Base-by-base conservation (phyloP, 1,284 basidiomycete species). In the Trichosporon ovoides region DNA sequence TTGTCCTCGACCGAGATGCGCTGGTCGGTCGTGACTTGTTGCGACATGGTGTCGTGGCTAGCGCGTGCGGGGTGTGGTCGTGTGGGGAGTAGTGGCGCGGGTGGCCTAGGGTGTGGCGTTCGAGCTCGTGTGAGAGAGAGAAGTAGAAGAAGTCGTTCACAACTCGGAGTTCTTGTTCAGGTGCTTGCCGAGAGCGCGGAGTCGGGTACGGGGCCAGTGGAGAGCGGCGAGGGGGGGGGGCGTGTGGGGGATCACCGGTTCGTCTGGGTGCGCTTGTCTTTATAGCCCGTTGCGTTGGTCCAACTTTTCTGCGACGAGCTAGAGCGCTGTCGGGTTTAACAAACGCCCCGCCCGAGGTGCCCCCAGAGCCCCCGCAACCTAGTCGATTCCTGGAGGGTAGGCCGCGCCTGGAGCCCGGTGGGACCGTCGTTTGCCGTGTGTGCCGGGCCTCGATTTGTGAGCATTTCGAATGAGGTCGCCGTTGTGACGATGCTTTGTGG, bases 1-100 rank as follows among this genome's bases (percentile, higher is more conserved):
- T 52, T 48, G 43, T 22, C 18, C 38, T 52, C 57, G 37, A 33
- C 43, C 24, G 43, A 48, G 43, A 48, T 24, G 43, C 43, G 43
- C 24, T 48, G 14, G 43, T 31, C 43, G 43, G 43, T 19, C 5
- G 6, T 7, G 16, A 48, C 16, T 48, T 19, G 35, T 13, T 37
- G 18, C 43, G 43, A 48, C 43, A 48, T 48, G 22, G 24, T 48
- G 43, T 48, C 14, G 43, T 48, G 40, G 40, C 38, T 43, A n/a
- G n/a, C n/a, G n/a, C 28, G 28, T 31, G 28, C 28, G 28, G 28
- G 28, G 28, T 9, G 28, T 31, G 5, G 28, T 31, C 28, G 28
- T 9, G 28, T 31, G 28, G 28, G 28, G 28, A n/a, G n/a, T 28
- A 18, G 43, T 48, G 43, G 43, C 43, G 43, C 14, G 28, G 13